Base-by-base conservation (phyloP, 176 grass and related monocot genomes). In the Aegilops umbellulata region DNA sequence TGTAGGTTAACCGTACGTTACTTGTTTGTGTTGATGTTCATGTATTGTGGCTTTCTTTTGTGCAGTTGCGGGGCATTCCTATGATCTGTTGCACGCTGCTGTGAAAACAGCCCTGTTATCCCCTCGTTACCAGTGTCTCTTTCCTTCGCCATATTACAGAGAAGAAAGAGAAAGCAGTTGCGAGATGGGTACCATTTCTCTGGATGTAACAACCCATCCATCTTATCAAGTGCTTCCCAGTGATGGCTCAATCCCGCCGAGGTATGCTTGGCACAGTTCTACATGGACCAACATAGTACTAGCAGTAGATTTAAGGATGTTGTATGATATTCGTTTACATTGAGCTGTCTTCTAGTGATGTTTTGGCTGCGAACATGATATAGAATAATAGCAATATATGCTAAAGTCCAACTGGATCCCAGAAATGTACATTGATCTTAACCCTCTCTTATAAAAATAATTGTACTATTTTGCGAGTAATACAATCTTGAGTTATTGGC, bases 21-120 rank as follows among this genome's bases (percentile, higher is more conserved):
- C 0, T 53, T 19, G 49, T 44, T 44, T 44, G 10, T 44, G 2
- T 58, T 55, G 57, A 62, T 65, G 32, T 68, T 82, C 30, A 12
- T 78, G 22, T 27, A 75, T 86, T 65, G 14, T 82, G 27, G 46
- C 62, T 86, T 81, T 81, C 55, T 83, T 31, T 83, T 72, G 39
- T 74, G 70, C 80, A 92, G 80, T 15, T 6, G 77, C 67, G 80
- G 84, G 73, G 4, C 75, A 87, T 73, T 88, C 87, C 3, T 79
- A 89, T 84, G 70, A 84, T 84, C 76, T 98, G 47, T 83, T 91
- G 47, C 68, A 73, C 83, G 93, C 89, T 78, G 65, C 85, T 85
- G 65, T 38, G 29, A 98, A 98, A 84, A 80, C 29, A 4, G 68
- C 69, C 0, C 20, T 93, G 72, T 85, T 90, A 70, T 90, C 87